Base-by-base conservation (phyloP, 305 asterid genomes). In the Galium porrigens region DNA sequence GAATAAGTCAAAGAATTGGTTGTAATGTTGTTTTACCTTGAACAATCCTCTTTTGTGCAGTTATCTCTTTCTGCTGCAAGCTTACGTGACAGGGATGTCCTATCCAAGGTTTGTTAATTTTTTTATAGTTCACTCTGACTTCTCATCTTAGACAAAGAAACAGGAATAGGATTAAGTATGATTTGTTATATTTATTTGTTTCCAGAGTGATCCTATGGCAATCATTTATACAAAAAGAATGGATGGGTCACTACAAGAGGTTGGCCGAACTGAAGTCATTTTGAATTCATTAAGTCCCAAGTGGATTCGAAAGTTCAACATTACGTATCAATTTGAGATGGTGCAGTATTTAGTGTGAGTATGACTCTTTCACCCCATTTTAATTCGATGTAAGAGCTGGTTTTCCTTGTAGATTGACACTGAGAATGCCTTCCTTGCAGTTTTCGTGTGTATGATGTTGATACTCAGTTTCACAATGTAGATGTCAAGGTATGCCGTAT, bases 281-380 rank as follows among this genome's bases (percentile, higher is more conserved):
- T 75, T 89, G 80, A 92, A 92, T 82, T 84, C 99, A 63, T 76
- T 89, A 76, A 84, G 76, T 79, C 99, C 97, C 70, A 80, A 81
- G 77, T 94, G 99, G 99, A 87, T 94, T 69, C 79, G 64, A 77
- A 89, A 89, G 77, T 79, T 77, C 71, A 74, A 51, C 49, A 72
- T 89, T 73, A 77, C 95, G 63, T 94, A 89, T 74, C 95, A 89
- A 61, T 94, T 94, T 66, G 99, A 94, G 87, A 75, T 70, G 68
- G 97, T 94, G 84, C 97, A 89, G 86, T 71, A 76, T 78, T 84
- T 94, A 85, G 85, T 94, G 99, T 89, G 84, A 89, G 99, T 87
- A 72, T 75, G 72, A 57, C 70, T 65, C 64, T 30, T 66, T 69
- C 62, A 39, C 63, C 69, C 36, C 54, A 33, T 32, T 49, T 63